These are phyloP conservation scores for Dendrobium catenatum DNA, from an alignment of 106 monocot genomes.

Conservation along the genomic window DNA sequence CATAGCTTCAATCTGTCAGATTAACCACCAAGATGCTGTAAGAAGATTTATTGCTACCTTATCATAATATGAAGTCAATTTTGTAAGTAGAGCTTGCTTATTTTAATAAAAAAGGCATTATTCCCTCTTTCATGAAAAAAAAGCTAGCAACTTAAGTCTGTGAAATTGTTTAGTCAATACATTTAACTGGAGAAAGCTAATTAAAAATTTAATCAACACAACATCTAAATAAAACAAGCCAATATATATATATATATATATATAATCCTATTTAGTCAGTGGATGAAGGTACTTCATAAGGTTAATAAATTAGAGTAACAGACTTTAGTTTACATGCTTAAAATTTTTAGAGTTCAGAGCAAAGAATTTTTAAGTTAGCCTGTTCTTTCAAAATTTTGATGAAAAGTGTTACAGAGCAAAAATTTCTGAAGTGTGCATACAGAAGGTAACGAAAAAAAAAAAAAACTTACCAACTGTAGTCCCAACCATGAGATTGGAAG, in stretches of 20 bases:
- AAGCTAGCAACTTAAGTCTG: not conserved
- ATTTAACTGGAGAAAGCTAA: not conserved
- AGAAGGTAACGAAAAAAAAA: not conserved
- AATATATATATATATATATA: not conserved
- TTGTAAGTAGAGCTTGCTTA: not conserved
- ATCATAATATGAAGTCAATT: not conserved
- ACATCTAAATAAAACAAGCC: not conserved
- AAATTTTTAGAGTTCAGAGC: not conserved
- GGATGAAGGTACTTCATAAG: not conserved
- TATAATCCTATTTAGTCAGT: not conserved
- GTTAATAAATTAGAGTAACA: not conserved
- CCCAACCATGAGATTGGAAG: constrained; percentile 5
- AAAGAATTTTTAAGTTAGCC: not conserved
- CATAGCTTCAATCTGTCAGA: not conserved
- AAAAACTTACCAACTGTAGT: constrained; percentile 1
- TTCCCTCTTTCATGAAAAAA: not conserved
- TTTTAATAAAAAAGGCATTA: not conserved
- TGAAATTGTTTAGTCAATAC: not conserved
- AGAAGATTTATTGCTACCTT: not conserved
- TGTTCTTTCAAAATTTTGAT: not conserved
- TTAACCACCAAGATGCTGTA: not conserved
- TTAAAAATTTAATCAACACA: not conserved
- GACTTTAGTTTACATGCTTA: not conserved
- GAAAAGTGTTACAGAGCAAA: not conserved
- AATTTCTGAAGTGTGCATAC: not conserved